phyloP scores from a whole-genome alignment of 352 stramenopile genomes.

The Globisporangium splendens region DNA sequence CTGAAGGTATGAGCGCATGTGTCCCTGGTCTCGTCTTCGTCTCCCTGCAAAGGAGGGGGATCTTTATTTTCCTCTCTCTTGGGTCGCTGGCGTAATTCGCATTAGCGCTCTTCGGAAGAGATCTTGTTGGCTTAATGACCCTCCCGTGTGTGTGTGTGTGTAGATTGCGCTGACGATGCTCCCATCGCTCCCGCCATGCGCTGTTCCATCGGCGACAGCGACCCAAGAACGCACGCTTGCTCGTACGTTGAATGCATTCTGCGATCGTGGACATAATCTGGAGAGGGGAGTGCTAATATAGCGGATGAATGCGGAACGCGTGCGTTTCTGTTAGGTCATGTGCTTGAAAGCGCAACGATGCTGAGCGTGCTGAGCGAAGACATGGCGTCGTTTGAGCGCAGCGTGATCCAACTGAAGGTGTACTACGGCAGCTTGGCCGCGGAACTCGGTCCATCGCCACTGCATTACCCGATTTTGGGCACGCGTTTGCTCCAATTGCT shows the following conservation, averaged over 20 bases:
- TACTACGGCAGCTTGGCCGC: constrained; percentile 65
- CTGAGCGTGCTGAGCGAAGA: constrained; percentile 85
- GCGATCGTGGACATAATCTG: neutral
- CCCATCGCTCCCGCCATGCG: constrained; percentile 77
- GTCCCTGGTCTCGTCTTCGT: neutral
- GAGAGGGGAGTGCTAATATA: neutral
- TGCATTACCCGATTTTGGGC: constrained; percentile 86
- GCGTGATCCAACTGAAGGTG: constrained; percentile 87
- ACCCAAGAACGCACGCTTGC: constrained; percentile 70
- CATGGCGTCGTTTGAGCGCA: constrained; percentile 83
- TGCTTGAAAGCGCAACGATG: constrained; percentile 88
- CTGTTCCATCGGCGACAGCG: constrained; percentile 41
- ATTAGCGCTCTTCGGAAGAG: too few relatives aligned
- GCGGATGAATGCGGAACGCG: neutral
- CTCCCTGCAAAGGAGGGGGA: neutral
- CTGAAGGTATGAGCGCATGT: constrained; percentile 43
- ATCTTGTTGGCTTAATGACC: too few relatives aligned
- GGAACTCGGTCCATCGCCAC: constrained; percentile 52
- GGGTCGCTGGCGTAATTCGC: neutral
- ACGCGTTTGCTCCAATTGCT: constrained; percentile 88
- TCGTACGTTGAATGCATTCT: constrained; percentile 32
- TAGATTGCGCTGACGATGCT: constrained; percentile 86
- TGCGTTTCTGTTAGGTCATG: constrained; percentile 40
- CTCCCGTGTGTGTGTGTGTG: neutral
- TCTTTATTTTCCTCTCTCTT: neutral